phyloP scores from a whole-genome alignment of 768 basidiomycete genomes.

The Lactifluus subvellereus region DNA sequence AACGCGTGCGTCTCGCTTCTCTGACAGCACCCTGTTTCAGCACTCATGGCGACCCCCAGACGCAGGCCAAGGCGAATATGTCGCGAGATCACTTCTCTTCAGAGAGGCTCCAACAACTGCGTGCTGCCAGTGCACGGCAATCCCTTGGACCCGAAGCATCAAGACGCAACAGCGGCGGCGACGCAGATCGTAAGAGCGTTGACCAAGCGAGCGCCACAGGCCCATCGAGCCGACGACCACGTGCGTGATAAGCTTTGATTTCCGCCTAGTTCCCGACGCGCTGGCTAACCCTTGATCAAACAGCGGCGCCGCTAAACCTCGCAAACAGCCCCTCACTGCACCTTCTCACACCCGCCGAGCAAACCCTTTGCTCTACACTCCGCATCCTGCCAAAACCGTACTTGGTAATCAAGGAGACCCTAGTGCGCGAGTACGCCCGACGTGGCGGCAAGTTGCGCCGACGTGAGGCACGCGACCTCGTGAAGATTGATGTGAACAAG shows the following conservation, averaged over 20 bases:
- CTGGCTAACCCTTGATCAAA: not conserved
- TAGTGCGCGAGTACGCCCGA: slow-evolving; percentile 88
- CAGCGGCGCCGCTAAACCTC: slow-evolving; percentile 73
- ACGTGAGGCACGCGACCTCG: slow-evolving; percentile 82
- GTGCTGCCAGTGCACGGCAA: slow-evolving; percentile 44
- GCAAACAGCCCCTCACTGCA: slow-evolving; percentile 87
- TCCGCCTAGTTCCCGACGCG: not conserved
- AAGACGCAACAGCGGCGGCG: slow-evolving; percentile 42
- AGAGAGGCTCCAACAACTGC: slow-evolving; percentile 46
- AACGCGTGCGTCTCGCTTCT: slow-evolving; percentile 50
- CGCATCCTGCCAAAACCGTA: slow-evolving; percentile 95
- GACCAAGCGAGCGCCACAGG: slow-evolving; percentile 40
- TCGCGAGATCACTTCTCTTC: slow-evolving; percentile 51
- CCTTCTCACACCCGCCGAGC: slow-evolving; percentile 83
- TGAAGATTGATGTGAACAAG: slow-evolving; percentile 92
- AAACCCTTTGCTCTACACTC: slow-evolving; percentile 79
- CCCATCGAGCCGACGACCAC: slow-evolving; percentile 39
- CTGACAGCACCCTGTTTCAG: slow-evolving; percentile 2
- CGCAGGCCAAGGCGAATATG: slow-evolving; percentile 53
- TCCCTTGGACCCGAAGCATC: slow-evolving; percentile 49
- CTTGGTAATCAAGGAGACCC: slow-evolving; percentile 90
- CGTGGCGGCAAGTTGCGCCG: slow-evolving; percentile 83
- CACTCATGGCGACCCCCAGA: slow-evolving; percentile 35
- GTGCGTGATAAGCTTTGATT: slow-evolving; percentile 30
- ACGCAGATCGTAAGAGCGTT: slow-evolving; percentile 49